Percentiles rank a stretch among this genome's conserved stretches.
phyloP scores from a whole-genome alignment of 305 asterid genomes.

The Fraxinus dipetala region DNA sequence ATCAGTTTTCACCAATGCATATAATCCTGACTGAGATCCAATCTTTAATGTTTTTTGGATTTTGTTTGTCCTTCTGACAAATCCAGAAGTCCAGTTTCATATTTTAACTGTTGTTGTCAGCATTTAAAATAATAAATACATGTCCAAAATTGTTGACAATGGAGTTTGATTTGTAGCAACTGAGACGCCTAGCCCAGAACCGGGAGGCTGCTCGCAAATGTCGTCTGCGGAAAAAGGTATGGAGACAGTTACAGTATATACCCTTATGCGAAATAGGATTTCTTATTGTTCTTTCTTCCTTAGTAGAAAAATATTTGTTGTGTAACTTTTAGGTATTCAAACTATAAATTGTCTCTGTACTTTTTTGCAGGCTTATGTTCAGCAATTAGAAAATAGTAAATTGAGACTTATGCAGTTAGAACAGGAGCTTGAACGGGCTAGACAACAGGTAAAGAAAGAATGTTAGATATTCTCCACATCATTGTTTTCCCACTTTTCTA shows the following conservation, averaged over 20 bases:
- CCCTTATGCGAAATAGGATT: not conserved
- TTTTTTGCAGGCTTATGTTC: slow-evolving; percentile 77
- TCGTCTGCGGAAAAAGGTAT: slow-evolving; percentile 82
- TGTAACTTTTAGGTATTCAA: not conserved
- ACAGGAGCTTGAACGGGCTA: slow-evolving; percentile 74
- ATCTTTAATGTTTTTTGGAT: not conserved
- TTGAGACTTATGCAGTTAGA: slow-evolving; percentile 75
- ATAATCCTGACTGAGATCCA: not conserved
- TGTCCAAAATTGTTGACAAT: slow-evolving; percentile 14
- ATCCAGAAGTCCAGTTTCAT: not conserved
- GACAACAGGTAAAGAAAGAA: slow-evolving; percentile 58
- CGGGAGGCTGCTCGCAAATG: slow-evolving; percentile 97
- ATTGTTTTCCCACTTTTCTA: not conserved
- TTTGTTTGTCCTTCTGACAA: not conserved
- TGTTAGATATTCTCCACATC: not conserved
- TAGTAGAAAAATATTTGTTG: slow-evolving; percentile 1
- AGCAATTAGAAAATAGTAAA: slow-evolving; percentile 84
- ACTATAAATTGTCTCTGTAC: slow-evolving; percentile 8
- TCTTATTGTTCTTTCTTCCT: not conserved
- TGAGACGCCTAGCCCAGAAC: slow-evolving; percentile 85
- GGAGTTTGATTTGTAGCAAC: slow-evolving; percentile 43
- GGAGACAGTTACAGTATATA: not conserved
- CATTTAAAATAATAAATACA: not conserved
- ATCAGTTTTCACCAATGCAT: not conserved
- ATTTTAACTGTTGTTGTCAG: not conserved